Conservation (phyloP, 345 rosid species). For the Hibiscus tridactylites region DNA sequence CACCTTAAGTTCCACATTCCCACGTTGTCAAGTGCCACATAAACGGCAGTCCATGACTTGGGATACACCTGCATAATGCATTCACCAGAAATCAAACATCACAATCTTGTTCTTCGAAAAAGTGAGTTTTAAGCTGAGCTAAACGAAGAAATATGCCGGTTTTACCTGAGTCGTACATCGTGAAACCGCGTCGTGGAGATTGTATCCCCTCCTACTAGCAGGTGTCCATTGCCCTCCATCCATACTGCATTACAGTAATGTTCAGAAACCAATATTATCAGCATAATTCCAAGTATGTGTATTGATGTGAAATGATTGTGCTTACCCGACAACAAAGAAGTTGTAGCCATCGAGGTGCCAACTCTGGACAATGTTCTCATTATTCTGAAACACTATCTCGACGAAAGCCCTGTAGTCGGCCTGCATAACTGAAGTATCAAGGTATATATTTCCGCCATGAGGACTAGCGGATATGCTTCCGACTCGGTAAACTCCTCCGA, state of each 20-base stretch:
- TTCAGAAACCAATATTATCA: neutral
- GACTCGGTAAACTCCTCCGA: constrained; percentile 60
- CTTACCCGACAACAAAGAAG: constrained; percentile 94
- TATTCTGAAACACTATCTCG: constrained; percentile 72
- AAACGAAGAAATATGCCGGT: neutral
- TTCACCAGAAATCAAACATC: neutral
- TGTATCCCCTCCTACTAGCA: neutral
- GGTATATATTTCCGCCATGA: constrained; percentile 70
- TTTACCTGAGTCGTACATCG: neutral
- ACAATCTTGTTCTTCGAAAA: neutral
- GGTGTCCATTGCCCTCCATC: neutral
- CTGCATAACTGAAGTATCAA: constrained; percentile 73
- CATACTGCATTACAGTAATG: neutral
- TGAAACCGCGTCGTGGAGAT: neutral
- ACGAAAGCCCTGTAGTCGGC: constrained; percentile 58
- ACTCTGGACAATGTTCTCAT: constrained; percentile 72
- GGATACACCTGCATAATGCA: neutral
- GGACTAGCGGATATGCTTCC: constrained; percentile 66
- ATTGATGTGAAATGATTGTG: neutral
- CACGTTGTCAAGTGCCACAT: neutral
- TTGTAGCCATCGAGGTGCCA: constrained; percentile 83
- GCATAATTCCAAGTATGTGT: neutral
- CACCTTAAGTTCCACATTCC: neutral
- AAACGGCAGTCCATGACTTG: neutral
- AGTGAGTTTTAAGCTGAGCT: neutral